Conservation (phyloP, 176 grass and related monocot species). For the Paspalum vaginatum region DNA sequence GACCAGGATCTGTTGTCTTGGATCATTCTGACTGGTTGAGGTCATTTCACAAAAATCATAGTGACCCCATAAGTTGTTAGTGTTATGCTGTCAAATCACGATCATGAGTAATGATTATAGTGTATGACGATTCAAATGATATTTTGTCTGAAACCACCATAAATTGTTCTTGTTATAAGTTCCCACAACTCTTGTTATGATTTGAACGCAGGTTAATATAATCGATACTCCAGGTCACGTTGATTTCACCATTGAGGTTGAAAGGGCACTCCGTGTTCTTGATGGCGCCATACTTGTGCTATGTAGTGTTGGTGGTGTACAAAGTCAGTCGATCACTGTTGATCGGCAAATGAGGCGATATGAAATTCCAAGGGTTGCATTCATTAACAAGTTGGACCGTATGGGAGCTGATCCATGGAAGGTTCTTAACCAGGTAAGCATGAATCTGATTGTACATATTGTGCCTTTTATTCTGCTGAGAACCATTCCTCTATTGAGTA, state of each 20-base stretch:
- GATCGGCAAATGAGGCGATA: constrained; percentile 99
- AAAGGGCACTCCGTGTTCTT: constrained; percentile 96
- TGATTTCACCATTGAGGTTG: constrained; percentile 99
- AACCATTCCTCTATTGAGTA: background rate
- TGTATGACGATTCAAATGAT: background rate
- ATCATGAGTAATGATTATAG: background rate
- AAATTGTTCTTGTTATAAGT: constrained; percentile 24
- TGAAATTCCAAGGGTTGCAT: constrained; percentile 92
- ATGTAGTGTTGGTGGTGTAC: constrained; percentile 97
- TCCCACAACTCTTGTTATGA: constrained; percentile 24
- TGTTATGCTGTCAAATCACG: constrained; percentile 12
- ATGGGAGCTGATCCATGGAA: constrained; percentile 99
- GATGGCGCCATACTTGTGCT: constrained; percentile 98
- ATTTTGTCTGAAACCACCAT: constrained; percentile 14
- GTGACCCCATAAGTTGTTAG: background rate
- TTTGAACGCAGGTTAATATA: constrained; percentile 87
- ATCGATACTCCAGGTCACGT: constrained; percentile 98
- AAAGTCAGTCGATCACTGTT: constrained; percentile 98
- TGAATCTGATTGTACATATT: constrained; percentile 24
- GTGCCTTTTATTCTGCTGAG: background rate
- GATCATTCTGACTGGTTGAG: constrained; percentile 30
- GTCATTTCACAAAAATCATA: background rate
- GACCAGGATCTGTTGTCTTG: background rate
- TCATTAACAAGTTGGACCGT: constrained; percentile 95
- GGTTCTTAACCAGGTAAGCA: constrained; percentile 86